Evolutionary conservation across 495 filamentous ascomycete genomes (phyloP), one percentile per base, ranked within the genome.

Genomic region (Penicillium odoratum): DNA sequence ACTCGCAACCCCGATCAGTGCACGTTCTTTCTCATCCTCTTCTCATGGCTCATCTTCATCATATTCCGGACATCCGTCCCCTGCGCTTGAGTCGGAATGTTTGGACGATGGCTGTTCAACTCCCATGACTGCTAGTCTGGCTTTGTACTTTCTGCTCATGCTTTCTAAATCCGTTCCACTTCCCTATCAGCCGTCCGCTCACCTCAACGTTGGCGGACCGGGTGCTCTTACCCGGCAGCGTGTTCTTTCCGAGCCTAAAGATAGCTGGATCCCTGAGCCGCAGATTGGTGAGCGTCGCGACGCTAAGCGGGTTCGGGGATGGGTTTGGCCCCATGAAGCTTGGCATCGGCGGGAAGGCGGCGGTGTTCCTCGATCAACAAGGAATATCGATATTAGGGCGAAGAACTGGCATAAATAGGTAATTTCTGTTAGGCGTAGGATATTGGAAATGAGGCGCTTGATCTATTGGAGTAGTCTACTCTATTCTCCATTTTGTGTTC

Each of bases 201-300:
- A 82, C 66, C 75, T 88, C 61, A 90, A 94, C 62, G 88, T 95
- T 59, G 92, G 92, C 7, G 88, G 88, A 7, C 91, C 92, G 0
- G 88, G 86, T 8, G 87, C 89, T 53, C 78, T 90, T 16, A 92
- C 88, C 3, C 71, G 92, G 34, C 82, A 89, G 70, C 88, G 89
- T 65, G 81, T 84, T 48, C 76, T 89, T 50, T 69, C 82, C 0
- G 79, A 76, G 13, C 73, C 81, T 1, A 84, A 89, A 57, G 92
- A 97, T 70, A 76, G 80, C 60, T 96, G 92, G 92, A 94, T 97
- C 68, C 91, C 91, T 9, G 86, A 87, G 76, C 87, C 89, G 38
- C 88, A 92, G 64, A 77, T 89, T 58, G 84, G 86, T 4, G 92
- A 97, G 81, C 88, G 85, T 78, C 78, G 92, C 21, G 88, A 90